Conservation (phyloP, 148 eudicot genomes). For the Nepenthes mirabilis region DNA sequence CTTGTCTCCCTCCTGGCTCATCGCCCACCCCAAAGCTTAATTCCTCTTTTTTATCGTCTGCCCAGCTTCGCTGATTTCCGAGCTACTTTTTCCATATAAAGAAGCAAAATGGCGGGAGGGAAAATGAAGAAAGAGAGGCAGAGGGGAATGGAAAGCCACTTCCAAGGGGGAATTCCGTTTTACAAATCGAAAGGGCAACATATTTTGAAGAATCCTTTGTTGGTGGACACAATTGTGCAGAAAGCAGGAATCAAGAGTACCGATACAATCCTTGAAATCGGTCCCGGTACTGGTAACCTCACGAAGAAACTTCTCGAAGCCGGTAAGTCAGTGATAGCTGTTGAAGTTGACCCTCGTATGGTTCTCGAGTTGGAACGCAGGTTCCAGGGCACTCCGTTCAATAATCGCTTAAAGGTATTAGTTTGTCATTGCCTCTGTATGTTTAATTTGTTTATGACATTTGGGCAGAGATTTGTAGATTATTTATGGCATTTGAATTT, state of each 20-base stretch:
- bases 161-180: slow-evolving; percentile 77
- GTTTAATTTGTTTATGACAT: background rate
- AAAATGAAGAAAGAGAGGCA: slow-evolving; percentile 46
- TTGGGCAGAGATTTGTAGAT: background rate
- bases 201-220: slow-evolving; percentile 53
- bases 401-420: slow-evolving; percentile 33
- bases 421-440: background rate
- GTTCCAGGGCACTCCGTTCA: slow-evolving; percentile 60
- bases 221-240: slow-evolving; percentile 51
- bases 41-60: too few relatives aligned
- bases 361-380: slow-evolving; percentile 64
- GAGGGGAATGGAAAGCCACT: slow-evolving; percentile 14
- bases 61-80: too few relatives aligned
- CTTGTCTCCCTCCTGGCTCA: too few relatives aligned
- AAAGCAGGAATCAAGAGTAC: slow-evolving; percentile 65
- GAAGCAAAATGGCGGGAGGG: slow-evolving; percentile 59
- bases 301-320: slow-evolving; percentile 76
- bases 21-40: too few relatives aligned
- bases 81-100: too few relatives aligned
- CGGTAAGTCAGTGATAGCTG: slow-evolving; percentile 58
- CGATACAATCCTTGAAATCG: slow-evolving; percentile 62
- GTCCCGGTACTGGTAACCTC: slow-evolving; percentile 74
- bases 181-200: slow-evolving; percentile 90
- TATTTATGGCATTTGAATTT: too few relatives aligned
- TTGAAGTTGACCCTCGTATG: slow-evolving; percentile 68